These are phyloP conservation scores for Argentina anserina DNA, from an alignment of 306 rosid genomes.

Conservation along the genomic window DNA sequence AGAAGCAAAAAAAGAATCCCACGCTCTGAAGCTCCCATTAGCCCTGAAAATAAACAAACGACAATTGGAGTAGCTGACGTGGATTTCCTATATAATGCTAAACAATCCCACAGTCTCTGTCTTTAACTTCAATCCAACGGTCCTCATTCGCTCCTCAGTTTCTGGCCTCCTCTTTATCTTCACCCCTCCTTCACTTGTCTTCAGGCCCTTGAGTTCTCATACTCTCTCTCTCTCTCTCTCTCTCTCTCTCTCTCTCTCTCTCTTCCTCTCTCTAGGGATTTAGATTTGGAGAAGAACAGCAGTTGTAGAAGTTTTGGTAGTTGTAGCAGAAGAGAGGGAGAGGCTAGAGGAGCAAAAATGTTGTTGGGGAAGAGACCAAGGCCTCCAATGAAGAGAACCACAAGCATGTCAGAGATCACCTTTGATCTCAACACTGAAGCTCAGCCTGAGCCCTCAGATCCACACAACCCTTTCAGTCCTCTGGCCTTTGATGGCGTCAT, in stretches of 20 bases:
- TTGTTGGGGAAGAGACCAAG: slow-evolving; percentile 80
- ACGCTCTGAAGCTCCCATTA: slow-evolving; percentile 39
- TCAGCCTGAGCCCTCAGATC: slow-evolving; percentile 25
- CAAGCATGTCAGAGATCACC: slow-evolving; percentile 77
- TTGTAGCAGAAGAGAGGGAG: neutral
- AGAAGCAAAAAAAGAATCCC: slow-evolving; percentile 35
- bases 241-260: neutral
- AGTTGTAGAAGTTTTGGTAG: neutral
- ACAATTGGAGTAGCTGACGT: slow-evolving; percentile 31
- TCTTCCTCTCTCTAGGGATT: slow-evolving; percentile 10
- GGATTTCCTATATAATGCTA: slow-evolving; percentile 26
- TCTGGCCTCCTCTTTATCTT: slow-evolving; percentile 56
- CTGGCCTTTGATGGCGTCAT: slow-evolving; percentile 16
- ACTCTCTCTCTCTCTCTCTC: neutral
- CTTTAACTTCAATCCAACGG: slow-evolving; percentile 35
- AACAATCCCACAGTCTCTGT: slow-evolving; percentile 9
- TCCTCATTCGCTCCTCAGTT: slow-evolving; percentile 47
- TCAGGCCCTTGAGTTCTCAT: too few species aligned
- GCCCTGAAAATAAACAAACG: slow-evolving; percentile 1
- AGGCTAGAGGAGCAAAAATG: slow-evolving; percentile 35
- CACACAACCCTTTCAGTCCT: slow-evolving; percentile 18
- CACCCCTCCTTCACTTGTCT: slow-evolving; percentile 25
- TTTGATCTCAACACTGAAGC: slow-evolving; percentile 50
- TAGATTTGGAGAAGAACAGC: slow-evolving; percentile 13
- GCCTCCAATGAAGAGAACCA: slow-evolving; percentile 73